Evolutionary conservation across 495 filamentous ascomycete species (phyloP), one percentile per base, ranked within the genome.

Genomic region (Penicillium egyptiacum): DNA sequence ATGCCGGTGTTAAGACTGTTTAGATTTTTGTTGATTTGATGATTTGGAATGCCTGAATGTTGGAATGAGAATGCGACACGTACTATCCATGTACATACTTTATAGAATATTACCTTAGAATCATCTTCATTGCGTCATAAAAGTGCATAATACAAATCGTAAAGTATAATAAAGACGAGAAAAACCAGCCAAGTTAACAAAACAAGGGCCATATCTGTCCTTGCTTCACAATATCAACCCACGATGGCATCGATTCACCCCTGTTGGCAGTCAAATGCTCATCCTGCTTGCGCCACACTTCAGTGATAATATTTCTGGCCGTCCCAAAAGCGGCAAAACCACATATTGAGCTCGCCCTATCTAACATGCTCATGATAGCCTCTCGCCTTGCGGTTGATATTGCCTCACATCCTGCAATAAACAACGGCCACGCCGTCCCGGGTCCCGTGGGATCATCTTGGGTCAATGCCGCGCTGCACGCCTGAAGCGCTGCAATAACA

Each of bases 371-470:
- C 31, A 63, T 49, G 0, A 73, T 64, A 3, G 60, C 60, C 23
- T 66, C 58, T 8, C 71, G 51, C 28, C 65, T 56, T 8, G 52
- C 12, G 0, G 48, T 5, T 0, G 69, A 69, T 6, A 67, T 59
- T 5, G 71, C 71, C 39, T 73, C 71, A 17, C 69, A 71, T 23
- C 71, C 71, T 5, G 71, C 71, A 49, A 73, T 70, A 19, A 73
- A 73, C 16, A 60, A 58, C 1, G 71, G 71, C 71, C 71, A 73
- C 12, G 65, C 63, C 9, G 67, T 68, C 0, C 69, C 71, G 1
- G 66, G 71, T 0, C 69, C 71, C 0, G 61, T 51, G 1, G 43
- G 42, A 10, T 50, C 55, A 20, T 54, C 61, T 16, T 64, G 41
- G 12, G 61, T 43, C 26, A 67, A 26, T 14, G 63, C 49, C 5